Base-by-base conservation (phyloP, 2,329 filamentous ascomycete genomes). In the Colletotrichum lentis region DNA sequence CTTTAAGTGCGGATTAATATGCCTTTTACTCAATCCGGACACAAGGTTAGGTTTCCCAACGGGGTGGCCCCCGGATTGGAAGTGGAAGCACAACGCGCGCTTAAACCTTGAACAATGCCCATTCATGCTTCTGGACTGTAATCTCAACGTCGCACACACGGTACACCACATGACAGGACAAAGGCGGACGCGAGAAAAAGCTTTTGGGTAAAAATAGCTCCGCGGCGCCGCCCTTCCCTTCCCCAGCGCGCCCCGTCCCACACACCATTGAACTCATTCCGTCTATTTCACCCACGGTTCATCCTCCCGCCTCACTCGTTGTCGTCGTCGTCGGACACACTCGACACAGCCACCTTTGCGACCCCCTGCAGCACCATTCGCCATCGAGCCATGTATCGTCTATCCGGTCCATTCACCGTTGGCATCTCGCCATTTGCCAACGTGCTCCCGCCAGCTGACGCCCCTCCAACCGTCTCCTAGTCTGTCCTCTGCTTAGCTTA, bases 161-260 rank as follows among this genome's bases (percentile, higher is more conserved):
- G n/a, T n/a, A n/a, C n/a, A 31, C 16, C n/a, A 37, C 27, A 31
- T 7, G 7, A 31, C 27, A 35, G 14, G 35, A 56, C 14, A 63
- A 43, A 39, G 49, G 46, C 31, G 16, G 14, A 31, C 27, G 27
- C 27, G 27, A 14, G n/a, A n/a, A 22, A 27, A 22, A 3, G 4
- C 18, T 39, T 27, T 27, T 24, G 22, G 39, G 49, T 68, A 68
- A 68, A 65, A 68, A 68, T 68, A 60, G 54, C 59, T 58, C 14
- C 50, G 62, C 61, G 49, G 65, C 61, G 47, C 65, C 65, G 64
- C 55, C 54, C 65, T 64, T 65, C 55, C 62, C 62, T 64, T 65
- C 55, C 62, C 62, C 65, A 50, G 58, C 37, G 55, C 49, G 54
- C 62, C 47, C 55, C 53, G 50, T 60, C 62, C 64, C 59, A 66